These are phyloP conservation scores for Yamadazyma atmosphaerica DNA, from an alignment of 1,139 yeast species.

Conservation along the genomic window DNA sequence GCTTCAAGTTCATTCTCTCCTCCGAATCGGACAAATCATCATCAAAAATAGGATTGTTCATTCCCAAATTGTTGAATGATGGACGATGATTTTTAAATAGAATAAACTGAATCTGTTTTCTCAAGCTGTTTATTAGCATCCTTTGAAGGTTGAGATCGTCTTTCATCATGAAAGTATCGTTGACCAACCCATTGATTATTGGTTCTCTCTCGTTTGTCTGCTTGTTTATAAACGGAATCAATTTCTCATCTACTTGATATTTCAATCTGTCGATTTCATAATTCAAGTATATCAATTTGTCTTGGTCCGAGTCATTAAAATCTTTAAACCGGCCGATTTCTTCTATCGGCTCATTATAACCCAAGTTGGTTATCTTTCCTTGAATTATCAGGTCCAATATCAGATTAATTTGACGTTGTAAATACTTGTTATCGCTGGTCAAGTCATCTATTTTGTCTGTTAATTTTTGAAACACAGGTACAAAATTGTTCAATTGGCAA, in stretches of 20 bases:
- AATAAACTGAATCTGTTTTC: slow-evolving; percentile 54
- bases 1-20: slow-evolving; percentile 37
- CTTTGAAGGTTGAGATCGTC: slow-evolving; percentile 52
- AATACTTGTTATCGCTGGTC: slow-evolving; percentile 26
- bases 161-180: slow-evolving; percentile 45
- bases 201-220: slow-evolving; percentile 36
- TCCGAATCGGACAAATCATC: slow-evolving; percentile 30
- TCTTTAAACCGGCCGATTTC: slow-evolving; percentile 36
- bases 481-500: slow-evolving; percentile 34
- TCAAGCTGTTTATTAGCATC: slow-evolving; percentile 43
- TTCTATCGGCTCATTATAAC: slow-evolving; percentile 48
- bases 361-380: slow-evolving; percentile 53
- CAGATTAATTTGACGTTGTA: slow-evolving; percentile 46
- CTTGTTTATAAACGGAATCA: slow-evolving; percentile 39
- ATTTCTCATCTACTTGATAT: slow-evolving; percentile 42
- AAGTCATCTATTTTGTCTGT: slow-evolving; percentile 20
- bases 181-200: slow-evolving; percentile 38
- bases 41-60: slow-evolving; percentile 13
- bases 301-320: slow-evolving; percentile 25
- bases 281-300: slow-evolving; percentile 33
- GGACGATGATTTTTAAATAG: slow-evolving; percentile 37
- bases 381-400: slow-evolving; percentile 50
- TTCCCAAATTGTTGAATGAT: slow-evolving; percentile 15
- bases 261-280: slow-evolving; percentile 43
- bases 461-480: slow-evolving; percentile 29